phyloP scores from a whole-genome alignment of 148 eudicot species.

The Chenopodium berlandieri region DNA sequence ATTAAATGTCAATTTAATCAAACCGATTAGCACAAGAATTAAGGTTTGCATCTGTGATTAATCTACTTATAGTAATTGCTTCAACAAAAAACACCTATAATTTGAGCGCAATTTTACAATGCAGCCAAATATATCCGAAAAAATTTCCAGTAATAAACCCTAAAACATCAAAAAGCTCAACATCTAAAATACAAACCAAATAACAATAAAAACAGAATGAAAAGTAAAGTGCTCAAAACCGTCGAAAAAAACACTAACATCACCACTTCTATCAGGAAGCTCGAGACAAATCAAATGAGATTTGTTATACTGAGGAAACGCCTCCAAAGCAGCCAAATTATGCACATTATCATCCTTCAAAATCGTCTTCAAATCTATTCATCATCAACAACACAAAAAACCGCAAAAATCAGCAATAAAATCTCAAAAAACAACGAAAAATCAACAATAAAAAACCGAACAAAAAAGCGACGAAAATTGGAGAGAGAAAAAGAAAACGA shows the following conservation, averaged over 20 bases:
- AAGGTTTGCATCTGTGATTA: neutral
- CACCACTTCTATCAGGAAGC: constrained; percentile 70
- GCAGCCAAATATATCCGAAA: neutral
- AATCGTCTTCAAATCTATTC: constrained; percentile 65
- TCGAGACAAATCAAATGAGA: constrained; percentile 77
- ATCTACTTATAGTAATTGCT: neutral
- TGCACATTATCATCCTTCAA: constrained; percentile 75
- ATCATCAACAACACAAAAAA: constrained; percentile 11
- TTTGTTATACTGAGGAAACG: constrained; percentile 82
- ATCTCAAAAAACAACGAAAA: too few relatives aligned
- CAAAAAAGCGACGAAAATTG: neutral
- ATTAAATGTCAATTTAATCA: neutral
- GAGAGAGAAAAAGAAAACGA: constrained; percentile 1
- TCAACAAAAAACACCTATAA: neutral
- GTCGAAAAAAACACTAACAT: constrained; percentile 46
- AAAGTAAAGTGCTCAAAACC: neutral
- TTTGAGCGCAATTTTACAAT: constrained; percentile 8
- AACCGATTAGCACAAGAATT: neutral
- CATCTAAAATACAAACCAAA: neutral
- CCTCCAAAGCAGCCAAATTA: constrained; percentile 61
- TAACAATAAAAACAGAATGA: neutral
- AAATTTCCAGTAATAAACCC: constrained; percentile 9
- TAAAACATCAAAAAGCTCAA: neutral
- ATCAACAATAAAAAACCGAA: neutral
- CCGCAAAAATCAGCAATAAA: neutral